A percentile compares a stretch with the other conserved stretches of the same genome.
phyloP scores from a whole-genome alignment of 2,329 filamentous ascomycete genomes.

The Beauveria scarabaeidicola region DNA sequence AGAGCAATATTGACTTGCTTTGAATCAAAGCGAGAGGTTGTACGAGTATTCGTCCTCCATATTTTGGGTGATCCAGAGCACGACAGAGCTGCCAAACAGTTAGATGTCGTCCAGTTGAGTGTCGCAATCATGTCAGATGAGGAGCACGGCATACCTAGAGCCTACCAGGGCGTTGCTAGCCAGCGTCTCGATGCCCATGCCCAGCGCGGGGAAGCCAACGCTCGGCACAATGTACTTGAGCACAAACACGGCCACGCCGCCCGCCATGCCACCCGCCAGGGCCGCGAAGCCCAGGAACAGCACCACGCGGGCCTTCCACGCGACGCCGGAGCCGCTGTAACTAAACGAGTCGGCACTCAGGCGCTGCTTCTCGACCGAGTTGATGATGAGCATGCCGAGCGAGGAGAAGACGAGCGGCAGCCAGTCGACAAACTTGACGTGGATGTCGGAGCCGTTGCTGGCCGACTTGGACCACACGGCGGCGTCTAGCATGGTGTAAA shows the following conservation, averaged over 20 bases:
- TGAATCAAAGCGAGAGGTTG: slow-evolving; percentile 49
- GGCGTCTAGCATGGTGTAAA: slow-evolving; percentile 60
- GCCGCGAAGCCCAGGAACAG: slow-evolving; percentile 59
- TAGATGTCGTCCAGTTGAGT: neutral
- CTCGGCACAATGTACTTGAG: slow-evolving; percentile 53
- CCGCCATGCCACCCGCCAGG: slow-evolving; percentile 59
- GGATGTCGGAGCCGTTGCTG: slow-evolving; percentile 49
- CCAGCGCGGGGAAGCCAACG: slow-evolving; percentile 50
- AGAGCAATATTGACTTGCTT: neutral
- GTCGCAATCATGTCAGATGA: neutral
- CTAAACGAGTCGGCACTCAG: slow-evolving; percentile 55
- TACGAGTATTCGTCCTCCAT: slow-evolving; percentile 67
- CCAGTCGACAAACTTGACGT: slow-evolving; percentile 63
- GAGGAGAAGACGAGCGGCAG: slow-evolving; percentile 58
- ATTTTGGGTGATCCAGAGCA: slow-evolving; percentile 62
- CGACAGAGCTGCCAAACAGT: slow-evolving; percentile 40
- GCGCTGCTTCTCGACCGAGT: slow-evolving; percentile 59
- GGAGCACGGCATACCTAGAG: slow-evolving; percentile 37
- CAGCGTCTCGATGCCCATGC: slow-evolving; percentile 60
- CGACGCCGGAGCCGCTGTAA: slow-evolving; percentile 54
- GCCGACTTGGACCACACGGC: slow-evolving; percentile 57
- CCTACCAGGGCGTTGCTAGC: slow-evolving; percentile 56
- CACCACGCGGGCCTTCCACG: slow-evolving; percentile 61
- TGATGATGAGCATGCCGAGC: slow-evolving; percentile 63
- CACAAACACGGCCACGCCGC: slow-evolving; percentile 59